These are phyloP conservation scores for Annona squamosa DNA, from an alignment of 164 flowering plant genomes.

Conservation along the genomic window DNA sequence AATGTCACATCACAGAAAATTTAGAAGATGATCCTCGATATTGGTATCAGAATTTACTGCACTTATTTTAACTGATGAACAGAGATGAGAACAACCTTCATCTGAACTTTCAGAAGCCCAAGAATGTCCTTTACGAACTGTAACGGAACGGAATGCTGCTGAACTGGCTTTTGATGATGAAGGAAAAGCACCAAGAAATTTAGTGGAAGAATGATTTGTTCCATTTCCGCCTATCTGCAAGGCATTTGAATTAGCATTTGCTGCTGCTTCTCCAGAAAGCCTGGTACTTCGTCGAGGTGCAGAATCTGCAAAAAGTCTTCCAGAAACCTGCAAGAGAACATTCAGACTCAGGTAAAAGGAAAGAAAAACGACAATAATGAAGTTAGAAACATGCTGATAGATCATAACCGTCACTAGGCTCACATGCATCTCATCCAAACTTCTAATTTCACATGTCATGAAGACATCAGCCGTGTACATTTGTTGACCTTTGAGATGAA, in stretches of 20 bases:
- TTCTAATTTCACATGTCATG: neutral
- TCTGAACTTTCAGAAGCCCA: conserved; percentile 68
- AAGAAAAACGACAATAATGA: neutral
- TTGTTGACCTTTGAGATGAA: neutral
- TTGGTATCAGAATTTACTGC: neutral
- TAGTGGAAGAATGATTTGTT: conserved; percentile 46
- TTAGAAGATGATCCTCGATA: neutral
- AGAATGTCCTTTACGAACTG: conserved; percentile 62
- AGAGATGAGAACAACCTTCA: conserved; percentile 49
- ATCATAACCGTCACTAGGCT: neutral
- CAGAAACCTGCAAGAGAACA: conserved; percentile 52
- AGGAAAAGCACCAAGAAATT: conserved; percentile 41
- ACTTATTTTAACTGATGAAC: neutral
- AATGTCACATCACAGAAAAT: no score
- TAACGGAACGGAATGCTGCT: conserved; percentile 53
- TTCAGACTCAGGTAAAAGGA: neutral
- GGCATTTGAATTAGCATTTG: conserved; percentile 33
- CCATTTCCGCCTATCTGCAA: conserved; percentile 59
- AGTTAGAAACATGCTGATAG: neutral
- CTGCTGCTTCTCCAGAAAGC: conserved; percentile 62
- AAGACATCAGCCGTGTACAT: neutral
- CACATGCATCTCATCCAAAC: neutral
- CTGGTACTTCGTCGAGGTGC: conserved; percentile 89
- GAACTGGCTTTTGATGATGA: conserved; percentile 51
- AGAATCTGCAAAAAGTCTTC: conserved; percentile 90